phyloP scores from a whole-genome alignment of 495 filamentous ascomycete species.

The Talaromyces ruber region DNA sequence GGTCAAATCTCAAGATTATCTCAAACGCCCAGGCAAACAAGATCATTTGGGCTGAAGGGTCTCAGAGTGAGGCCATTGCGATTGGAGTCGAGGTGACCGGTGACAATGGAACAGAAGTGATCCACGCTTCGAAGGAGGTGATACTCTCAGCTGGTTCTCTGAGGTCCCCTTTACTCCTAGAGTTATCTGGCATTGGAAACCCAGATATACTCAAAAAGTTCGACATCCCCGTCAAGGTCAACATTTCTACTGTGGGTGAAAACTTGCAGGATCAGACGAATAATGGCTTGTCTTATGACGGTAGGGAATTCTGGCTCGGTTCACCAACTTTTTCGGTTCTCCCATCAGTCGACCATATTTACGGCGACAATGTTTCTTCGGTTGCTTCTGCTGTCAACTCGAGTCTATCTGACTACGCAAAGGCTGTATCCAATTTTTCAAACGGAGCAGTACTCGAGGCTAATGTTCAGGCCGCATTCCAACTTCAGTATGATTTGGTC shows the following conservation, averaged over 20 bases:
- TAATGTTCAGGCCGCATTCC: slow-evolving; percentile 21
- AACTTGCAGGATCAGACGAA: slow-evolving; percentile 39
- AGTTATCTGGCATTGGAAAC: slow-evolving; percentile 53
- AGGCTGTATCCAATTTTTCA: slow-evolving; percentile 6
- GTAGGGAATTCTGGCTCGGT: slow-evolving; percentile 6
- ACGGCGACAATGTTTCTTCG: slow-evolving; percentile 18
- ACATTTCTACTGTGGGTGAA: slow-evolving; percentile 37
- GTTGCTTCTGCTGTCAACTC: background rate
- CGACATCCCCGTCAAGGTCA: slow-evolving; percentile 29
- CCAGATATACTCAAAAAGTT: slow-evolving; percentile 19
- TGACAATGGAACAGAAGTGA: slow-evolving; percentile 25
- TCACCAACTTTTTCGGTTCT: slow-evolving; percentile 8
- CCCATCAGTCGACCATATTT: slow-evolving; percentile 19
- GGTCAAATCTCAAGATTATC: slow-evolving; percentile 37
- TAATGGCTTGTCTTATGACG: slow-evolving; percentile 10
- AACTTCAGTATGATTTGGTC: slow-evolving; percentile 32
- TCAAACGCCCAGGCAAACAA: slow-evolving; percentile 34
- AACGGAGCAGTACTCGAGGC: slow-evolving; percentile 17
- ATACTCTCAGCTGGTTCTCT: slow-evolving; percentile 50
- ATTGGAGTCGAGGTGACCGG: slow-evolving; percentile 17
- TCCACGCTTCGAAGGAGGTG: slow-evolving; percentile 47
- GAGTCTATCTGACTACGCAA: slow-evolving; percentile 21
- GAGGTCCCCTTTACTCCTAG: slow-evolving; percentile 47
- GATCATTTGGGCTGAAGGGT: slow-evolving; percentile 21
- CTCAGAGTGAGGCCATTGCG: background rate